Percentiles rank a stretch among this genome's conserved stretches.
phyloP scores from a whole-genome alignment of 2,329 filamentous ascomycete genomes.

The Diplodia intermedia region DNA sequence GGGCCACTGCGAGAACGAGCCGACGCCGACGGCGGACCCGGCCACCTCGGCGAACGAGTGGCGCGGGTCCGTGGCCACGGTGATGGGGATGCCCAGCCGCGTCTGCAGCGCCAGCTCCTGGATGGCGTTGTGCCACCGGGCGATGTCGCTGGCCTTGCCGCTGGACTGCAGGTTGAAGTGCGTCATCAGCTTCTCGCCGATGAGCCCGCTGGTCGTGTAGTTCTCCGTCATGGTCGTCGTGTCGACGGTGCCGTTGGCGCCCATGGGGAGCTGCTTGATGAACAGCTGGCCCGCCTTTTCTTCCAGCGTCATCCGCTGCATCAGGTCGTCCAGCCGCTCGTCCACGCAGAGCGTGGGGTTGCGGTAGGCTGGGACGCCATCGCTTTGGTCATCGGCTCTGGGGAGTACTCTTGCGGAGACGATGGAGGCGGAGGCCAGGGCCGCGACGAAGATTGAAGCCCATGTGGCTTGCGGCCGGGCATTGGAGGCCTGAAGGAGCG shows the following conservation, averaged over 20 bases:
- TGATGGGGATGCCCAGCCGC: constrained; percentile 58
- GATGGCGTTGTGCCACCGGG: constrained; percentile 52
- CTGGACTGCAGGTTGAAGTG: constrained; percentile 55
- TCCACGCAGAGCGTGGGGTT: constrained; percentile 52
- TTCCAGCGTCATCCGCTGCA: constrained; percentile 56
- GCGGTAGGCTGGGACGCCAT: constrained; percentile 42
- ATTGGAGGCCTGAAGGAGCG: background rate
- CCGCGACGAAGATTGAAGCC: background rate
- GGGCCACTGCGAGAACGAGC: constrained; percentile 60
- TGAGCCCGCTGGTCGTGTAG: constrained; percentile 33
- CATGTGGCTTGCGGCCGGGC: constrained; percentile 3
- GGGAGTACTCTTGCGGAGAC: background rate
- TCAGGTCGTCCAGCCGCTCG: constrained; percentile 56
- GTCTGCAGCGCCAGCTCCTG: constrained; percentile 55
- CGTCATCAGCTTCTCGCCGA: constrained; percentile 49
- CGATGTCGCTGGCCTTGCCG: constrained; percentile 53
- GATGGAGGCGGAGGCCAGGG: constrained; percentile 2
- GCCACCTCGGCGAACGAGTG: constrained; percentile 55
- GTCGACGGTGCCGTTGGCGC: constrained; percentile 45
- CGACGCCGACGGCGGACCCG: constrained; percentile 54
- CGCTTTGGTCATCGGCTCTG: constrained; percentile 16
- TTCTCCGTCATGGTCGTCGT: constrained; percentile 41
- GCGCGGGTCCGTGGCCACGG: constrained; percentile 57
- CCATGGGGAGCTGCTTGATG: constrained; percentile 48
- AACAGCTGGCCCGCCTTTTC: constrained; percentile 60